These are phyloP conservation scores for Phaseolus coccineus DNA, from an alignment of 331 rosid species.

Conservation along the genomic window DNA sequence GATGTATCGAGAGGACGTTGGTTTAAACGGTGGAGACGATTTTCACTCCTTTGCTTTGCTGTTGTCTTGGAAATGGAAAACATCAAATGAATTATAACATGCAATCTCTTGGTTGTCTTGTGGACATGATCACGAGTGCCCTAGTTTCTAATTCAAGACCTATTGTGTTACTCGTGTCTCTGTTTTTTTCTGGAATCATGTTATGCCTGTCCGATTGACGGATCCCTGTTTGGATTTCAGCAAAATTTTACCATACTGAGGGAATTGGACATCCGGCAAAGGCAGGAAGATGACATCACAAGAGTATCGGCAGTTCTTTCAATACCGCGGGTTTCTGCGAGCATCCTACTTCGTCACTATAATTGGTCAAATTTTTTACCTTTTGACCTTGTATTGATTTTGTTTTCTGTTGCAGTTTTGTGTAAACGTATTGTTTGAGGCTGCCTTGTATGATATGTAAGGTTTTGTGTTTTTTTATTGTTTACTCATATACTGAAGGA, in stretches of 20 bases:
- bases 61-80: not conserved
- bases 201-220: constrained; percentile 10
- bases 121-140: not conserved
- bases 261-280: constrained; percentile 68
- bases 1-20: not conserved
- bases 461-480: not conserved
- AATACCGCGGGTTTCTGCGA: constrained; percentile 66
- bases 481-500: constrained; percentile 19
- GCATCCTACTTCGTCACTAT: constrained; percentile 73
- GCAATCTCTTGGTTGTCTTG: not conserved
- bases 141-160: not conserved
- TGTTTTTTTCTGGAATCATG: constrained; percentile 1
- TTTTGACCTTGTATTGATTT: constrained; percentile 14
- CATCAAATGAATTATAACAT: too few relatives aligned
- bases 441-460: constrained; percentile 31
- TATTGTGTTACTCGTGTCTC: not conserved
- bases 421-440: constrained; percentile 25
- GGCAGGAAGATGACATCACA: constrained; percentile 73
- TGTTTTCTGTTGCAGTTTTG: not conserved
- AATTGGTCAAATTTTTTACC: constrained; percentile 58
- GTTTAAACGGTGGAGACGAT: not conserved
- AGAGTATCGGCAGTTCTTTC: constrained; percentile 80
- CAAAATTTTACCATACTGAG: constrained; percentile 65
- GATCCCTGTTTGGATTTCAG: constrained; percentile 52
- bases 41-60: not conserved